Evolutionary conservation across 1,284 basidiomycete species (phyloP), one percentile per base, ranked within the genome.

Genomic region (Trichosporon inkin): DNA sequence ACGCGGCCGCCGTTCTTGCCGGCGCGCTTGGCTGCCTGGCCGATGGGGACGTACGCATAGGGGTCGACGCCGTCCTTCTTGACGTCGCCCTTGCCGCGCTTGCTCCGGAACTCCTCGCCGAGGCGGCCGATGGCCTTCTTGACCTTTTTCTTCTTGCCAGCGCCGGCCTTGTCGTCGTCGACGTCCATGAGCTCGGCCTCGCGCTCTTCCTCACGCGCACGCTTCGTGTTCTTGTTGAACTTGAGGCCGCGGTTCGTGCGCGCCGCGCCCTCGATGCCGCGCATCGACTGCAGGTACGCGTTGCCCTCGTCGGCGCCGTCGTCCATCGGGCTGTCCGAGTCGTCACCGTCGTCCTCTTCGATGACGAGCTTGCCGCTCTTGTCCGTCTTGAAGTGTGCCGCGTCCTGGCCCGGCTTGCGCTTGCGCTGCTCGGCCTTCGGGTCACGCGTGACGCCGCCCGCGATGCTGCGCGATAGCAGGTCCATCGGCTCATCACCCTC

Each of bases 401-500:
- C 89, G 57, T 96, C 92, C 72, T 92, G 86, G 8, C 92, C 91
- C 22, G 90, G 89, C 75, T 89, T 89, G 53, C 86, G 85, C 60
- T 62, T 62, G 36, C 63, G 60, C 7, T 28, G 17, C 34, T 51
- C 60, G 1, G 57, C 56, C 13, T 41, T 38, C 0, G 63, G 63
- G 60, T 64, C 58, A 8, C 91, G 85, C 5, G 87, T 88, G 17
- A 94, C 81, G 53, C 86, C 84, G 34, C 88, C 84, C 16, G 88
- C 87, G 58, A 73, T 87, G 83, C 62, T 74, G 44, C 93, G 89
- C 61, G 92, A 87, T 6, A 99, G 81, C 58, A 99, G 82, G 80
- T 99, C 95, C 86, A 97, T 90, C 1, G 96, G 95, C 68, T 94
- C 88, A 70, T 98, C 92, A 60, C 92, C 88, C 73, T 98, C 95